phyloP scores from a whole-genome alignment of 352 stramenopile genomes.

The Peronospora destructor region DNA sequence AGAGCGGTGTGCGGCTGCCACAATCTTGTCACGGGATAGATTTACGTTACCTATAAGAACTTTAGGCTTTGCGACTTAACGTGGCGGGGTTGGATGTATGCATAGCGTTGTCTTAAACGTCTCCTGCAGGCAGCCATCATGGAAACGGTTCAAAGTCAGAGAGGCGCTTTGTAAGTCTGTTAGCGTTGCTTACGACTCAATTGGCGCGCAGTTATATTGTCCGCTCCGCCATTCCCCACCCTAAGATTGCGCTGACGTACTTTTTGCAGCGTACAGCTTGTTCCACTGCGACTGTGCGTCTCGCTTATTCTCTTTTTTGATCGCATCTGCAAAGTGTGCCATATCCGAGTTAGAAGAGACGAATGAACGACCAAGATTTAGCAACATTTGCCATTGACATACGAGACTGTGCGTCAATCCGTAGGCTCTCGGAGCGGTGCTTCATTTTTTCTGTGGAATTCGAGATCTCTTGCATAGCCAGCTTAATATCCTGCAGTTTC shows the following conservation, averaged over 20 bases:
- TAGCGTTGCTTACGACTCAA: background rate
- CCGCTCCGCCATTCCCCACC: background rate
- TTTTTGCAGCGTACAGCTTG: constrained; percentile 68
- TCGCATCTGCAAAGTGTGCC: constrained; percentile 39
- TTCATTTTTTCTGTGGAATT: constrained; percentile 61
- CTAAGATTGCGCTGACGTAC: constrained; percentile 6
- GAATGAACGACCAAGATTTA: background rate
- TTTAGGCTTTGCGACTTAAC: constrained; percentile 21
- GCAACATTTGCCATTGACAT: constrained; percentile 19
- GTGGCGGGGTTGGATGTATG: background rate
- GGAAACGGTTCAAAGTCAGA: background rate
- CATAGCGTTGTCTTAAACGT: background rate
- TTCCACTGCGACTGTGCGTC: constrained; percentile 71
- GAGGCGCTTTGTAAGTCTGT: background rate
- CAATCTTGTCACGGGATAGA: constrained; percentile 19
- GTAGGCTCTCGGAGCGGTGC: constrained; percentile 52
- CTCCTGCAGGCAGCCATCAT: constrained; percentile 6
- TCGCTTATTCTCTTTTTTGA: constrained; percentile 78
- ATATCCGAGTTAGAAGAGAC: constrained; percentile 2
- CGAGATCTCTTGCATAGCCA: constrained; percentile 56
- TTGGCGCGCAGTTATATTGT: constrained; percentile 20
- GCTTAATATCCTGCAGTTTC: constrained; percentile 58
- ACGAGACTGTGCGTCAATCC: constrained; percentile 75
- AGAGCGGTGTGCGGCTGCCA: constrained; percentile 6
- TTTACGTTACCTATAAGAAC: constrained; percentile 32